phyloP scores from a whole-genome alignment of 1,284 basidiomycete genomes.

The Xerocomus minutiporus region DNA sequence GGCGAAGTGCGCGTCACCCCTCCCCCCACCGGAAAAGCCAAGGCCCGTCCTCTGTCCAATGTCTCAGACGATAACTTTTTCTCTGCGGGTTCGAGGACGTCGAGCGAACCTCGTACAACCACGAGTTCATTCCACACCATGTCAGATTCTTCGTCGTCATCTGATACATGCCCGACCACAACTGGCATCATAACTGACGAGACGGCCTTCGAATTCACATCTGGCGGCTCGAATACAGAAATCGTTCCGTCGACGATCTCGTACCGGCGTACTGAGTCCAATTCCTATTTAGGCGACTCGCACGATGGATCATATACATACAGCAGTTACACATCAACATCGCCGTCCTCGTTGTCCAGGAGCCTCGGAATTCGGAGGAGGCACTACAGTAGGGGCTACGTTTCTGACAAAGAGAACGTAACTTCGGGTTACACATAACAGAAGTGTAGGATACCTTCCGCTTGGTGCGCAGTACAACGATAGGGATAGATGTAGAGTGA shows the following conservation, averaged over 20 bases:
- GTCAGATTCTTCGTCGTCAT: slow-evolving; percentile 29
- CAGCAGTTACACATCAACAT: slow-evolving; percentile 29
- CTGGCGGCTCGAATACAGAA: slow-evolving; percentile 41
- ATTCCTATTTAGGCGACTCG: slow-evolving; percentile 56
- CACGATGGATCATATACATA: slow-evolving; percentile 40
- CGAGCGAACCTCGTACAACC: slow-evolving; percentile 29
- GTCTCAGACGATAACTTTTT: slow-evolving; percentile 59
- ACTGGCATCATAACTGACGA: slow-evolving; percentile 35
- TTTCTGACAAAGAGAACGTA: slow-evolving; percentile 56
- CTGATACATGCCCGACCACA: slow-evolving; percentile 28
- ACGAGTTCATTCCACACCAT: slow-evolving; percentile 36
- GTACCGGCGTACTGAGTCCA: slow-evolving; percentile 49
- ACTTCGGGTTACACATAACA: slow-evolving; percentile 33
- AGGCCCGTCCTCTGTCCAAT: slow-evolving; percentile 38
- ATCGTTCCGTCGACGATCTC: slow-evolving; percentile 52
- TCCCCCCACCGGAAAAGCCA: slow-evolving; percentile 48
- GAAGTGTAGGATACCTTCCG: too few species aligned
- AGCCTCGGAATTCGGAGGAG: slow-evolving; percentile 56
- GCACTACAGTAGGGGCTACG: slow-evolving; percentile 36
- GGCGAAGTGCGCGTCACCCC: slow-evolving; percentile 57
- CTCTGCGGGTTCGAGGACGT: slow-evolving; percentile 41
- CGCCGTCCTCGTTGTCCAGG: slow-evolving; percentile 46
- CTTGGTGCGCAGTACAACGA: too few species aligned
- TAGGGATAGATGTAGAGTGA: too few species aligned
- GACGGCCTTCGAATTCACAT: slow-evolving; percentile 37